These are phyloP conservation scores for Athelia psychrophila DNA, from an alignment of 1,284 basidiomycete species.

Conservation along the genomic window DNA sequence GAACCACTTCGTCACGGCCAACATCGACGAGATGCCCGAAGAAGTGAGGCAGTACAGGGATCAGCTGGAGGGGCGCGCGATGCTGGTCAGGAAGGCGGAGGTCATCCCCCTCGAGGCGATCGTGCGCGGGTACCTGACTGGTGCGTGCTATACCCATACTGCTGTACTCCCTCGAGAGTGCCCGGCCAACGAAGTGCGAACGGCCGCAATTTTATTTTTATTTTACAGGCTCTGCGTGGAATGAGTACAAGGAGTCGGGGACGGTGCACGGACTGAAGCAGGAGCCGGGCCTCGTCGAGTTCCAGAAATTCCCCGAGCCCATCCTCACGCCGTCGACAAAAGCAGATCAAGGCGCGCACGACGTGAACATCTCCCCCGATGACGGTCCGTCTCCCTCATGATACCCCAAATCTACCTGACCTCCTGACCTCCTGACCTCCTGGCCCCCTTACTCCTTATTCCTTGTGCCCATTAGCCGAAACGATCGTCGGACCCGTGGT, in stretches of 20 bases:
- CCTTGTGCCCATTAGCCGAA: slow-evolving; percentile 36
- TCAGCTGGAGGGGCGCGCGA: slow-evolving; percentile 81
- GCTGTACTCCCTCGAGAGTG: no score
- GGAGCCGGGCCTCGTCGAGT: slow-evolving; percentile 81
- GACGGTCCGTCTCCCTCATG: slow-evolving; percentile 50
- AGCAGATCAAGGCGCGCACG: slow-evolving; percentile 91
- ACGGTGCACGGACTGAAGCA: slow-evolving; percentile 89
- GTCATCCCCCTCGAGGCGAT: slow-evolving; percentile 97
- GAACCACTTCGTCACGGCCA: slow-evolving; percentile 82
- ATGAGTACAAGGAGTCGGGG: slow-evolving; percentile 86
- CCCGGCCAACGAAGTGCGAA: no score
- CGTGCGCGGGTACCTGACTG: slow-evolving; percentile 94
- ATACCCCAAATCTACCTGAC: slow-evolving; percentile 6
- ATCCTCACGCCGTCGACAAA: slow-evolving; percentile 92
- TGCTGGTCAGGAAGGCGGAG: slow-evolving; percentile 90
- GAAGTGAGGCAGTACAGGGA: slow-evolving; percentile 68
- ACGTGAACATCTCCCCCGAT: slow-evolving; percentile 97
- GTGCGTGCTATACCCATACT: slow-evolving; percentile 42
- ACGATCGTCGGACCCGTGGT: slow-evolving; percentile 69
- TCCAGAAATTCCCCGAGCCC: slow-evolving; percentile 77
- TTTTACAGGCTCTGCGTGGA: slow-evolving; percentile 85
- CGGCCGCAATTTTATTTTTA: no score
- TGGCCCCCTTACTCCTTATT: slow-evolving; percentile 6
- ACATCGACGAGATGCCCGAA: slow-evolving; percentile 72
- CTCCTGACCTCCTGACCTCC: slow-evolving; percentile 1